Evolutionary conservation across 139 green algal species (phyloP).

Genomic region (Diplosphaera chodatii): DNA sequence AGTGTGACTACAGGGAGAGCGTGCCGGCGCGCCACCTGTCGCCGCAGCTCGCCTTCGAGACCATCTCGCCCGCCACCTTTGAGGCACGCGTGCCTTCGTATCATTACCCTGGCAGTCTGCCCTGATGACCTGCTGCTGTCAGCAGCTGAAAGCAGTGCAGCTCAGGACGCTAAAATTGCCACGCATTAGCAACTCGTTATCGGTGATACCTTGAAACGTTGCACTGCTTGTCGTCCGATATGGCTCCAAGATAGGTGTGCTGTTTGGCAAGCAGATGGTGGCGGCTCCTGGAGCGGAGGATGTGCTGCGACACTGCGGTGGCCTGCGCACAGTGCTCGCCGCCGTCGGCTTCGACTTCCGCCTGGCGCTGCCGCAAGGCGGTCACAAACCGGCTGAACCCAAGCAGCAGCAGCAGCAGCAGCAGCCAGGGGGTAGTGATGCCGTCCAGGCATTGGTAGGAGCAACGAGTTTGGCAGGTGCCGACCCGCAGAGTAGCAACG

Average conservation of each 20-base stretch:
- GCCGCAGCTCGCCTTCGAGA: constrained; percentile 46
- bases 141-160: not conserved
- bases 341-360: constrained; percentile 26
- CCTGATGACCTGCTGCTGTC: too few species aligned
- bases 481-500: too few species aligned
- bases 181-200: too few species aligned
- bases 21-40: constrained; percentile 20
- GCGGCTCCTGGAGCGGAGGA: constrained; percentile 46
- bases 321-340: constrained; percentile 42
- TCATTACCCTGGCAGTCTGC: too few species aligned
- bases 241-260: too few species aligned
- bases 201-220: too few species aligned
- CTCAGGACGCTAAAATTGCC: too few species aligned
- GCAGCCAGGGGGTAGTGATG: too few species aligned
- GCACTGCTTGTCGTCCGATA: not conserved
- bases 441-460: too few species aligned
- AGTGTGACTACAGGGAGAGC: constrained; percentile 47
- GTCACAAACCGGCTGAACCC: not conserved
- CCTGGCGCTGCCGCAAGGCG: not conserved
- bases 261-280: constrained; percentile 37
- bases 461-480: too few species aligned
- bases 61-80: constrained; percentile 29
- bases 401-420: constrained; percentile 10
- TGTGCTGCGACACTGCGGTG: constrained; percentile 44
- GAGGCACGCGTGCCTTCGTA: too few species aligned